Evolutionary conservation across 352 stramenopile species (phyloP).

Genomic region (Pythium periplocum): DNA sequence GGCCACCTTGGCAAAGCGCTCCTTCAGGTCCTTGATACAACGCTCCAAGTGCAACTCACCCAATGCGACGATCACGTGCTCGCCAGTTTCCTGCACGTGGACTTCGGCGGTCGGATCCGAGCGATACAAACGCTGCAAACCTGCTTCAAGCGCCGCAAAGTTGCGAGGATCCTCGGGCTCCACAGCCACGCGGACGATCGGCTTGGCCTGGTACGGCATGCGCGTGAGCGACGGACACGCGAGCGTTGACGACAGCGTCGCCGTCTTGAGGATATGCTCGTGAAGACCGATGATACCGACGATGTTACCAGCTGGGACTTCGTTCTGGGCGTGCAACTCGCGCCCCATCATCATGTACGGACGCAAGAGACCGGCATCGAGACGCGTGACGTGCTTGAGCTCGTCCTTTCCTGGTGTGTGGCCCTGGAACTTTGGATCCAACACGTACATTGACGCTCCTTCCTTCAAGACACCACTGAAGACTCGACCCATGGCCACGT

Average conservation of each 20-base stretch:
- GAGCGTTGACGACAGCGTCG: conserved; percentile 79
- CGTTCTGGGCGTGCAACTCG: conserved; percentile 68
- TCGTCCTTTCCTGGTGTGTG: conserved; percentile 9
- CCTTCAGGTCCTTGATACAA: conserved; percentile 88
- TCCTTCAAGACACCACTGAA: conserved; percentile 83
- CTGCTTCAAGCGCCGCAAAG: conserved; percentile 79
- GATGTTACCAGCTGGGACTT: conserved; percentile 88
- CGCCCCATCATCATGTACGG: conserved; percentile 93
- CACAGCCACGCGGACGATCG: conserved; percentile 90
- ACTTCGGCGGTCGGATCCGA: conserved; percentile 92
- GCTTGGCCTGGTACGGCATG: conserved; percentile 89
- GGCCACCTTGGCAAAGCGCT: conserved; percentile 83
- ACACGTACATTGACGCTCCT: conserved; percentile 64
- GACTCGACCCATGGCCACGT: conserved; percentile 89
- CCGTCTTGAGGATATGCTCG: conserved; percentile 87
- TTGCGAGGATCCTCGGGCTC: conserved; percentile 84
- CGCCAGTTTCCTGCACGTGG: conserved; percentile 82
- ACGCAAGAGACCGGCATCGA: conserved; percentile 45
- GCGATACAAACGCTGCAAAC: conserved; percentile 88
- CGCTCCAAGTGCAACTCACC: conserved; percentile 90
- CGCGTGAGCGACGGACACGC: conserved; percentile 78
- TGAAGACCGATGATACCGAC: conserved; percentile 86
- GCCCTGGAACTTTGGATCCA: conserved; percentile 89
- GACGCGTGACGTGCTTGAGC: conserved; percentile 41
- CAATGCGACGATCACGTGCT: conserved; percentile 88